Evolutionary conservation across 2,329 filamentous ascomycete genomes (phyloP).

Genomic region (Clonostachys solani): DNA sequence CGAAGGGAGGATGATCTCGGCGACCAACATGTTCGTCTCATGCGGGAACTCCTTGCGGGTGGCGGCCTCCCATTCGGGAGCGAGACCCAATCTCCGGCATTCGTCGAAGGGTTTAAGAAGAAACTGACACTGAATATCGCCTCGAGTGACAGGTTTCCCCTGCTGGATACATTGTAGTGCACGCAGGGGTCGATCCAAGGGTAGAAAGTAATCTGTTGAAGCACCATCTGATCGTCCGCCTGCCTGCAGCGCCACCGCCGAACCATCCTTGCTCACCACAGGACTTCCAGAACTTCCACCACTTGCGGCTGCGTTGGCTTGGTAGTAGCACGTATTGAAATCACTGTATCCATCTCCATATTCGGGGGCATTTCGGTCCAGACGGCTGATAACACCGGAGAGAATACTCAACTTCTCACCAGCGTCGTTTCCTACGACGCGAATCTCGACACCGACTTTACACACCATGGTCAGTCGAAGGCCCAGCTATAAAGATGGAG

Average conservation of each 20-base stretch:
- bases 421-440: conserved; percentile 97
- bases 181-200: conserved; percentile 82
- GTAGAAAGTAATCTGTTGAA: conserved; percentile 96
- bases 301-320: conserved; percentile 93
- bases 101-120: conserved; percentile 97
- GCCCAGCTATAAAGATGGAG: background rate
- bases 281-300: conserved; percentile 98
- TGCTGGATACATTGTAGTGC: conserved; percentile 83
- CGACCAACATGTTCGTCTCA: conserved; percentile 95
- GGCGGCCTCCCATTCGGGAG: conserved; percentile 78
- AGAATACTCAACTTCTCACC: conserved; percentile 98
- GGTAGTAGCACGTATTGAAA: conserved; percentile 95
- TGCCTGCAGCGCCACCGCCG: conserved; percentile 87
- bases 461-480: background rate
- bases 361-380: conserved; percentile 95
- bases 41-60: conserved; percentile 81
- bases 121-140: conserved; percentile 98
- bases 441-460: conserved; percentile 82
- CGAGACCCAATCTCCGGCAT: conserved; percentile 83
- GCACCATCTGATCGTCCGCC: conserved; percentile 92
- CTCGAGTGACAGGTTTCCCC: conserved; percentile 72
- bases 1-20: conserved; percentile 88
- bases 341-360: conserved; percentile 98
- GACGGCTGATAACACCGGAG: conserved; percentile 91
- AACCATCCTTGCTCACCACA: conserved; percentile 92